Evolutionary conservation across 2,329 filamentous ascomycete genomes (phyloP), one percentile per base, ranked within the genome.

Genomic region (Colletotrichum melonis): DNA sequence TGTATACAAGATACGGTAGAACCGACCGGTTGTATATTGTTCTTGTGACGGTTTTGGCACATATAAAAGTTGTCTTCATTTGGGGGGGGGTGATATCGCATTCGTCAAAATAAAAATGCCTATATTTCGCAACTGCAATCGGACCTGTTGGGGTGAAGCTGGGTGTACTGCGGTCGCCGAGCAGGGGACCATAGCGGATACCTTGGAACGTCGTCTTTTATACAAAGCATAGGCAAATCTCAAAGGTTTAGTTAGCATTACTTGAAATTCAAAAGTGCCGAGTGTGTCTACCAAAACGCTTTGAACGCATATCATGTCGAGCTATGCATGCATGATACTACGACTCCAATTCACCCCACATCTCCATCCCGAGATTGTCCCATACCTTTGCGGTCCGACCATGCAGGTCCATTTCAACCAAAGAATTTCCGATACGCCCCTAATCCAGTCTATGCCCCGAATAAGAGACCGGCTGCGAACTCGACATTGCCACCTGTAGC

Each of bases 401-500:
- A 72, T 59, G 67, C 49, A 54, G 22, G 26, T 19, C 28, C 7
- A 32, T 7, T 24, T 32, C 9, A 30, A 30, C 52, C 49, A 19
- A 42, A 49, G 32, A 54, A 49, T 49, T 32, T 19, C 30, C 30
- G 30, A 35, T 66, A 52, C 55, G 55, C 59, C 26, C 24, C 19
- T 7, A 49, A 26, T 38, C 26, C 38, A 7, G 24, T n/a, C 65
- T 62, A 87, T 60, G 85, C 84, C 73, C 88, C 85, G 77, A 92
- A 94, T 65, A 98, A 88, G 75, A 98, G 87, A 62, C 93, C 92
- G 59, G 95, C 95, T n/a, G 96, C 96, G 75, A 92, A 91, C 75
- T 98, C 94, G 8, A 98, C 90, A 79, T 98, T 94, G 24, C 97
- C 96, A 24, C 92, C 92, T 19, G 94, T 94, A 35, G 94, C 94